Percentiles rank a stretch among this genome's conserved stretches.
Conservation (phyloP, 805 yeast genomes). For the Barnettozyma salicaria region DNA sequence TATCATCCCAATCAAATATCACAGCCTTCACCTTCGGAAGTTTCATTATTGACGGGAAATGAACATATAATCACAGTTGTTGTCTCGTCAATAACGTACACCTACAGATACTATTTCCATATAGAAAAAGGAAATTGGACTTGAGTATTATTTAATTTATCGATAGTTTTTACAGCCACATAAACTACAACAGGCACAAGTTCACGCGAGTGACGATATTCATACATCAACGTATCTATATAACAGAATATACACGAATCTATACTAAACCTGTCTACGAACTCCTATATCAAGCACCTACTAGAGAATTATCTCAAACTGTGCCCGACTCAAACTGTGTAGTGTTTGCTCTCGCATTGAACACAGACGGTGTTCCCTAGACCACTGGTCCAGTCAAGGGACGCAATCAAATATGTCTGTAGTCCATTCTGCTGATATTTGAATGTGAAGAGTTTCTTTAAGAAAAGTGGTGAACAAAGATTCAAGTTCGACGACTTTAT, state of each 20-base stretch:
- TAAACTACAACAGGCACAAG: too few relatives aligned
- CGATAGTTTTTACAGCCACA: too few relatives aligned
- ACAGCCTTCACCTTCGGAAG: slow-evolving; percentile 25
- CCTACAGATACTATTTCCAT: too few relatives aligned
- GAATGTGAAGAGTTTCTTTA: slow-evolving; percentile 17
- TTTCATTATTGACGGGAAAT: slow-evolving; percentile 1
- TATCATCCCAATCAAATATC: slow-evolving; percentile 63
- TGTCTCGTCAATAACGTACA: too few relatives aligned
- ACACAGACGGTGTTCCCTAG: too few relatives aligned
- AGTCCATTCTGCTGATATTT: slow-evolving; percentile 20
- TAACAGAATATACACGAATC: not conserved
- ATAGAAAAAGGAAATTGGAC: too few relatives aligned
- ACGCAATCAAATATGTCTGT: too few relatives aligned
- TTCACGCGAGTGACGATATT: too few relatives aligned
- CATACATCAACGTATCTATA: too few relatives aligned
- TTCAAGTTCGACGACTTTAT: not conserved
- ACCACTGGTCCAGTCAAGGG: slow-evolving; percentile 3
- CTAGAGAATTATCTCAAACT: slow-evolving; percentile 11
- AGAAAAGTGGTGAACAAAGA: not conserved
- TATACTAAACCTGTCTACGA: slow-evolving; percentile 22
- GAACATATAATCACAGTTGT: too few relatives aligned
- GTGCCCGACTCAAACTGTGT: slow-evolving; percentile 31
- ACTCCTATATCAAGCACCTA: slow-evolving; percentile 30
- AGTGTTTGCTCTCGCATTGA: slow-evolving; percentile 23
- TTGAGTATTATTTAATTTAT: too few relatives aligned